Base-by-base conservation (phyloP, 2,329 filamentous ascomycete species). In the Davidsoniella virescens region DNA sequence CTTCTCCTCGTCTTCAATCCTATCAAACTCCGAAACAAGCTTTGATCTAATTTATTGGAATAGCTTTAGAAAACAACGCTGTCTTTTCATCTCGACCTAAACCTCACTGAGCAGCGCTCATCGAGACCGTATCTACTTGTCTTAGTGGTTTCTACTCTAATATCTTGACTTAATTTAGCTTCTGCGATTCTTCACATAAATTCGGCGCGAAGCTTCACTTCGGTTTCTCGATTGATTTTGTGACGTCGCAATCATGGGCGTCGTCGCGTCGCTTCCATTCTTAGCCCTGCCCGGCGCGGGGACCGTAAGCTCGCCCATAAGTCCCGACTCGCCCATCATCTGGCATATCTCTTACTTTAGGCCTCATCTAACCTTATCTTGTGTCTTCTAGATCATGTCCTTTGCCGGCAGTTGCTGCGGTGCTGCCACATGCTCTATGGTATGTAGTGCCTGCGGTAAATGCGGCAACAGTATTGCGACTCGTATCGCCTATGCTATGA, bases 381-480 rank as follows among this genome's bases (percentile, higher is more conserved):
- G 3, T 18, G 12, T 26, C 43, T 49, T 54, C 58, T 60, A 88
- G 85, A 59, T 93, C 55, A 63, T 86, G 57, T 87, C 84, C 41
- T 80, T 87, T 58, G 83, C 72, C 55, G 87, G 84, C 55, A 95
- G 87, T 60, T 98, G 92, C 69, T 98, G 92, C 64, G 92, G 92
- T 62, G 92, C 92, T 25, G 88, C 92, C 43, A 95, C 92, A 48
- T 96, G 90, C 68, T 94, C 87, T 58, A 90, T 92, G 64, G 82
- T 96, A 45, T 96, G 88, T 69, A 92, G 84, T 63, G 85, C 87
- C 10, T 98, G 90, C 63, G 90, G 92, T 48, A 96, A 95, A 65
- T 96, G 90, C 67, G 86, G 88, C 59, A 96, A 94, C 72, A 93
- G 87, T 68, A 88, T 96, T 68, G 88, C 88, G 51, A 98, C 92